Base-by-base conservation (phyloP, 371 early-diverging fungal species). In the Pancytospora philotis region DNA sequence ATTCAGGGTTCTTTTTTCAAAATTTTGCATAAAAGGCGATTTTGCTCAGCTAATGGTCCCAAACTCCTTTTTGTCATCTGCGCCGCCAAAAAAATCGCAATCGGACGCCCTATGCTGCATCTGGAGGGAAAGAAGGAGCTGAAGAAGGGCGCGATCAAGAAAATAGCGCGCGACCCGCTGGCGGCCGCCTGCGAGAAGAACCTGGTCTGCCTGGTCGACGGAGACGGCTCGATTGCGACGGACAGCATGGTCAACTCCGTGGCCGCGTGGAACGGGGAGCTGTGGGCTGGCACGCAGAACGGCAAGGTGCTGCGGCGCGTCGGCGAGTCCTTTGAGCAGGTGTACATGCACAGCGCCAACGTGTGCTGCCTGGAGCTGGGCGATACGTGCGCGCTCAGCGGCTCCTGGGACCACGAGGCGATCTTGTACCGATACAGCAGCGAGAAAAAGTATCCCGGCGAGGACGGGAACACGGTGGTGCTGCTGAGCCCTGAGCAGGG, bases 391-490 rank as follows among this genome's bases (percentile, higher is more conserved):
- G 38, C 77, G 22, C n/a, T 73, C 3, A 67, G 70, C 28, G 66
- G 79, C 16, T 73, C 75, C 0, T 80, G 81, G 81, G 81, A 80
- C 51, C 45, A 73, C 30, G 50, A 60, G 19, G 38, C 71, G n/a
- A 68, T 65, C 27, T 34, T 74, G 8, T 69, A 64, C 56, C n/a
- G 60, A 62, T 41, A 52, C 45, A 3, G 6, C 16, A 0, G 45
- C 27, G 0, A 3, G 13, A 1, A 34, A 22, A 3, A 30, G 39
- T 13, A 30, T 38, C 22, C 45, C 16, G 45, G 45, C 16, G 22
- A 45, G 16, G 22, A 45, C n/a, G n/a, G n/a, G n/a, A n/a, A n/a
- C n/a, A n/a, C n/a, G n/a, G n/a, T n/a, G n/a, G 45, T 45, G 16
- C 22, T 45, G 22, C 22, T 45, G 45, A 45, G 16, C 22, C 45